Evolutionary conservation across 352 stramenopile species (phyloP).

Genomic region (Pythium vanterpoolii): DNA sequence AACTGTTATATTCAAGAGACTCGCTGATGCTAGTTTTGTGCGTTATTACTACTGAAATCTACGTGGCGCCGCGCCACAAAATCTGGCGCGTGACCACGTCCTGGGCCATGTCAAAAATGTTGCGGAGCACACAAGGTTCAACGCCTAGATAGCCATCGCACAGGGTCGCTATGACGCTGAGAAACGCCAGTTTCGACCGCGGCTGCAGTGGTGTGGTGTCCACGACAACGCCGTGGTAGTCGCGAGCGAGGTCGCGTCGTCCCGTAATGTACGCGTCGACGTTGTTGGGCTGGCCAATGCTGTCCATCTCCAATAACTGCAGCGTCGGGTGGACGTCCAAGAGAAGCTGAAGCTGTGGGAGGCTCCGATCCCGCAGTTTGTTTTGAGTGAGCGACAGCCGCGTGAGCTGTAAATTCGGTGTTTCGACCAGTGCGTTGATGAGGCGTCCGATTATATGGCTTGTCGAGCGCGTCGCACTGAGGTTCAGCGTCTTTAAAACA

Average conservation of each 20-base stretch:
- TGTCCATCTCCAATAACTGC: conserved; percentile 13
- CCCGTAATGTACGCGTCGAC: conserved; percentile 5
- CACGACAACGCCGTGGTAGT: conserved; percentile 6
- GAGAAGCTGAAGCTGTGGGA: not conserved
- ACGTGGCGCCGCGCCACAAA: not conserved
- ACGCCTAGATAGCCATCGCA: not conserved
- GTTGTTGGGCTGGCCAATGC: not conserved
- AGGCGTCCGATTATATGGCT: not conserved
- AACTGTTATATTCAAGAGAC: not conserved
- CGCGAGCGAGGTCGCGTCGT: not conserved
- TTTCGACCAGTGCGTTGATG: not conserved
- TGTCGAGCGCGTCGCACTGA: not conserved
- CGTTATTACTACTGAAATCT: not conserved
- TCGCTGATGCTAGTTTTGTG: no score
- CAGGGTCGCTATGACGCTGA: conserved; percentile 1
- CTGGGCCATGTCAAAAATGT: conserved; percentile 10
- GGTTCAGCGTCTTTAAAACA: conserved; percentile 1
- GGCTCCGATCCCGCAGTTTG: not conserved
- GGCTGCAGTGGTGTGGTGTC: not conserved
- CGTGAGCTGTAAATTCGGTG: not conserved
- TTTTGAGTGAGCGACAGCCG: conserved; percentile 14
- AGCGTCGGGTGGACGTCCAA: conserved; percentile 2
- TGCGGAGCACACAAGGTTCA: not conserved
- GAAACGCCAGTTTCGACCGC: conserved; percentile 9
- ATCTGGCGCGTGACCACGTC: not conserved